Evolutionary conservation across 1,284 basidiomycete species (phyloP).

Genomic region (Caloboletus firmus): DNA sequence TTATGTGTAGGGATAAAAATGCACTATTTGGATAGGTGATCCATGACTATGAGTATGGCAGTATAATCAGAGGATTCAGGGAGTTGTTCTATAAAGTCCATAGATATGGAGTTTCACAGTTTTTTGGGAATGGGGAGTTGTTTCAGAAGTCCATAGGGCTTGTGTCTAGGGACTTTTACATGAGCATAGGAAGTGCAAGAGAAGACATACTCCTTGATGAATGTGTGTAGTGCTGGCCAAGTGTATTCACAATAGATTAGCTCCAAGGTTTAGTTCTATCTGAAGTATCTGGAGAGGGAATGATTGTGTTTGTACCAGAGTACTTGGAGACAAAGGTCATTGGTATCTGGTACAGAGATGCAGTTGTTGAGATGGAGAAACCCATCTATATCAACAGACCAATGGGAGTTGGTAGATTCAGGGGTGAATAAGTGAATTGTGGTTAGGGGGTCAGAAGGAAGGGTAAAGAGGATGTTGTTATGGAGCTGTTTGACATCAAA

Average conservation of each 20-base stretch:
- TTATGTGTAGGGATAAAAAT: constrained; percentile 4
- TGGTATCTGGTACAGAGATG: no score
- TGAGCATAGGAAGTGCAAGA: neutral
- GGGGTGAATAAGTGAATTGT: no score
- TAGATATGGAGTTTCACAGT: constrained; percentile 7
- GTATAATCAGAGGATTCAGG: constrained; percentile 31
- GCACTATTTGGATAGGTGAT: constrained; percentile 35
- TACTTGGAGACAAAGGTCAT: no score
- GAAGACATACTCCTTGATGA: neutral
- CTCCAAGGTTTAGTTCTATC: neutral
- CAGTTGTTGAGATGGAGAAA: no score
- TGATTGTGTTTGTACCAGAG: no score
- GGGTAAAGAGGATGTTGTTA: no score
- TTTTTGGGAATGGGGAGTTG: constrained; percentile 3
- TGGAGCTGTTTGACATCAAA: no score
- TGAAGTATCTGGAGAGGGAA: neutral
- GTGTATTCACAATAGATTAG: neutral
- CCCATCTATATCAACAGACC: no score
- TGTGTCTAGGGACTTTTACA: neutral
- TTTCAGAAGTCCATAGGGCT: neutral
- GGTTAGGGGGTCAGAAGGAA: no score
- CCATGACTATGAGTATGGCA: constrained; percentile 37
- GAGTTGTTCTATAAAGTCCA: constrained; percentile 7
- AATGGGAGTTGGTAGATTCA: no score
- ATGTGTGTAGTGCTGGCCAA: neutral